A percentile compares a stretch with the other conserved stretches of the same genome.
phyloP scores from a whole-genome alignment of 2,329 filamentous ascomycete species.

The Venturia nashicola region DNA sequence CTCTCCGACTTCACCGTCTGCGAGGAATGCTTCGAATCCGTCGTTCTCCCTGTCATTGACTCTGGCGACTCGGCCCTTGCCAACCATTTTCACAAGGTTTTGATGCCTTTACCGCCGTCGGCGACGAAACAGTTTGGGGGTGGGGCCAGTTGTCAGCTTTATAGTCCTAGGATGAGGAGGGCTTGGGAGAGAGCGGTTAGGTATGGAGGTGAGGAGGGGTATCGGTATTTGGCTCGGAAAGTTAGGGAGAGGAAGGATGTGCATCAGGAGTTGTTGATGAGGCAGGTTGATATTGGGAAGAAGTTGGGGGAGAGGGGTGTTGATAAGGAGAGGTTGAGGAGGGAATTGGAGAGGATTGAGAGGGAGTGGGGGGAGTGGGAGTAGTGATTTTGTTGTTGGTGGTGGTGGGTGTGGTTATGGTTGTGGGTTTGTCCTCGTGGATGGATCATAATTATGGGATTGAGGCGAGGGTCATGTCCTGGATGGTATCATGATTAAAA shows the following conservation, averaged over 20 bases:
- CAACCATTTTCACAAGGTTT: slow-evolving; percentile 1
- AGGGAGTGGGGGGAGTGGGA: slow-evolving; percentile 11
- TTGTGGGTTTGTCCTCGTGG: background rate
- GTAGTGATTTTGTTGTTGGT: background rate
- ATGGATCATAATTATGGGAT: background rate
- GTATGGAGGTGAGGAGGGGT: slow-evolving; percentile 44
- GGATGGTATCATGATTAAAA: no score
- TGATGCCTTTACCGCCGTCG: slow-evolving; percentile 39
- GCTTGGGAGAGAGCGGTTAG: slow-evolving; percentile 55
- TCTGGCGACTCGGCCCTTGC: slow-evolving; percentile 42
- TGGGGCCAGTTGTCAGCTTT: slow-evolving; percentile 59
- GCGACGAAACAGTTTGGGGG: slow-evolving; percentile 26
- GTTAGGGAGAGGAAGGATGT: slow-evolving; percentile 46
- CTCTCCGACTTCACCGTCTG: slow-evolving; percentile 74
- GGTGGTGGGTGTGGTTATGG: slow-evolving; percentile 8
- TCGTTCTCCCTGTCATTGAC: slow-evolving; percentile 57
- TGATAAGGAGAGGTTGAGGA: slow-evolving; percentile 7
- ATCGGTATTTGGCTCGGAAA: slow-evolving; percentile 49
- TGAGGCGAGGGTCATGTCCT: background rate
- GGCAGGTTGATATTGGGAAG: slow-evolving; percentile 16
- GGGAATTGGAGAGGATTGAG: slow-evolving; percentile 7
- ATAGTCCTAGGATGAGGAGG: slow-evolving; percentile 65
- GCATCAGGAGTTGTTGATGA: slow-evolving; percentile 46
- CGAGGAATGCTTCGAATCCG: slow-evolving; percentile 71
- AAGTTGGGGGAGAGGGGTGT: slow-evolving; percentile 9